These are phyloP conservation scores for Gentiana macrophylla DNA, from an alignment of 257 asterid genomes.

Conservation along the genomic window DNA sequence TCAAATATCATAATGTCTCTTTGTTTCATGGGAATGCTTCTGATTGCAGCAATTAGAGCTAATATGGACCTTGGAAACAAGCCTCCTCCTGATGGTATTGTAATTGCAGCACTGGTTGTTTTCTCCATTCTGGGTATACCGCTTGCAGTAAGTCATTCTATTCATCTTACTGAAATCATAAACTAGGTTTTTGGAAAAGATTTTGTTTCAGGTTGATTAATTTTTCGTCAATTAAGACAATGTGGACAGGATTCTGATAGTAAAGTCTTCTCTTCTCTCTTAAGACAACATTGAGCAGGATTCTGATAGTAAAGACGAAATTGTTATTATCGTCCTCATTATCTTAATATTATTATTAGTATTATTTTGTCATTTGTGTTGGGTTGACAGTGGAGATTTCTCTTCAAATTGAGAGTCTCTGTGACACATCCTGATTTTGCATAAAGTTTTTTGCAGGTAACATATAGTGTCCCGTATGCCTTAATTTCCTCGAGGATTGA, in stretches of 20 bases:
- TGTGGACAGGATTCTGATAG: no score
- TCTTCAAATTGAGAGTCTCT: not conserved
- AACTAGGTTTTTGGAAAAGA: no score
- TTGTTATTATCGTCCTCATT: not conserved
- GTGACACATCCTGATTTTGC: not conserved
- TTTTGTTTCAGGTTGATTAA: not conserved
- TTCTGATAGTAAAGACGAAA: not conserved
- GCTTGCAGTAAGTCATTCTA: slow-evolving; percentile 54
- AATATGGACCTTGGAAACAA: slow-evolving; percentile 28
- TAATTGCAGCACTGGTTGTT: slow-evolving; percentile 51
- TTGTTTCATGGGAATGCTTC: slow-evolving; percentile 61
- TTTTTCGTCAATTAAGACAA: not conserved
- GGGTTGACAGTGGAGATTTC: no score
- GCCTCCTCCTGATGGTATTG: slow-evolving; percentile 55
- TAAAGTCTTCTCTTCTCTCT: not conserved
- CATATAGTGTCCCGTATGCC: slow-evolving; percentile 92
- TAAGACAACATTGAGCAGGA: no score
- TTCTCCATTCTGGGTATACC: slow-evolving; percentile 83
- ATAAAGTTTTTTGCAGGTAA: slow-evolving; percentile 40
- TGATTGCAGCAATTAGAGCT: slow-evolving; percentile 36
- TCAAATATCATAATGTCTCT: slow-evolving; percentile 62
- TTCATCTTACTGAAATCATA: slow-evolving; percentile 7
- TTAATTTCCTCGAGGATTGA: slow-evolving; percentile 67
- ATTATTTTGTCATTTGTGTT: not conserved
- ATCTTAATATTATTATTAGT: slow-evolving; percentile 2